Conservation (phyloP, 257 asterid genomes). For the Jacaranda copaia region DNA sequence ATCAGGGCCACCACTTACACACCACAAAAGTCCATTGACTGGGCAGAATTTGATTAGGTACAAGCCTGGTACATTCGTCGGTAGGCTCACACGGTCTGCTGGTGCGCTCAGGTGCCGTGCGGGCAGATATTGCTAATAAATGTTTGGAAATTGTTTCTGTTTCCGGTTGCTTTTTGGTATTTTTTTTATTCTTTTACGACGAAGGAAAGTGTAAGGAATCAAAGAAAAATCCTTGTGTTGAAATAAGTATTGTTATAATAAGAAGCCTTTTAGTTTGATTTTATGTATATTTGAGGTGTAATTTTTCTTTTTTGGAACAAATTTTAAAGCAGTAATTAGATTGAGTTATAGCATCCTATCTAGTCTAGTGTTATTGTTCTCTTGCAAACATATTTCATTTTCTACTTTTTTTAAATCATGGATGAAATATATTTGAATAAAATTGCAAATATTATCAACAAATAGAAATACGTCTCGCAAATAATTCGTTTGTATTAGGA, state of each 20-base stretch:
- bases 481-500: too few species aligned
- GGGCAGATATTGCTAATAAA: conserved; percentile 41
- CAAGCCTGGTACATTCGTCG: conserved; percentile 60
- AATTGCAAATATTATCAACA: too few species aligned
- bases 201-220: background rate
- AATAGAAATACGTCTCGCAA: too few species aligned
- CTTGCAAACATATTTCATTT: too few species aligned
- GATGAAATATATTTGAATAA: too few species aligned
- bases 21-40: conserved; percentile 30
- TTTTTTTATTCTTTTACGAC: background rate
- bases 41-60: conserved; percentile 42
- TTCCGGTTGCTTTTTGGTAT: background rate
- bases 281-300: background rate
- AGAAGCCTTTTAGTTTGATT: conserved; percentile 1
- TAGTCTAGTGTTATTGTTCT: too few species aligned
- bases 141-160: background rate
- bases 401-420: too few species aligned
- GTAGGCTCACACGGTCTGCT: conserved; percentile 55
- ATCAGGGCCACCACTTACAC: conserved; percentile 53
- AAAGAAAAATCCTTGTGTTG: background rate
- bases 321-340: background rate
- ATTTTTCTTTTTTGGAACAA: background rate
- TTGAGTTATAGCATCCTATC: background rate
- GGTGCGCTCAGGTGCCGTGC: conserved; percentile 58
- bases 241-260: conserved; percentile 1